Conservation (phyloP, 306 rosid genomes). For the Clitoria ternatea region DNA sequence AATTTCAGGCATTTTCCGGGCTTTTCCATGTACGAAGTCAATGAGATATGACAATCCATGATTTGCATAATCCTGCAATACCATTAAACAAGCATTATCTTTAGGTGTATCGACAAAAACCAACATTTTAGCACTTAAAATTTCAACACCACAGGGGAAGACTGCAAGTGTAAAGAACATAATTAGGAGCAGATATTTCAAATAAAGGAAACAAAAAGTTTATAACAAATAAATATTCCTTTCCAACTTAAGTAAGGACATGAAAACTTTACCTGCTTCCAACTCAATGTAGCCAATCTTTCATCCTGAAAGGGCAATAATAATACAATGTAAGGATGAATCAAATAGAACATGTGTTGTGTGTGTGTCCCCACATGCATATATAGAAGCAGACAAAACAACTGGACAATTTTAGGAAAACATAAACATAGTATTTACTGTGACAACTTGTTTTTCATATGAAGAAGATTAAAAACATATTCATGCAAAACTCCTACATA, state of each 20-base stretch:
- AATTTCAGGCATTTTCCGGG: conserved; percentile 45
- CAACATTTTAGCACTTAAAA: not conserved
- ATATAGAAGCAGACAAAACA: not conserved
- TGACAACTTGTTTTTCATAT: not conserved
- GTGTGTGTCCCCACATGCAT: not conserved
- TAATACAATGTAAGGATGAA: conserved; percentile 13
- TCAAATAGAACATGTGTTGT: conserved; percentile 2
- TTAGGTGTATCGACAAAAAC: not conserved
- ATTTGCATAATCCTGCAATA: conserved; percentile 64
- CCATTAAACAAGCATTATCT: conserved; percentile 26
- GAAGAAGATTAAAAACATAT: conserved; percentile 3
- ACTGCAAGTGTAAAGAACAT: not conserved
- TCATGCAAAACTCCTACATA: conserved; percentile 5
- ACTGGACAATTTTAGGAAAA: not conserved
- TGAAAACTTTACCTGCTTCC: conserved; percentile 61
- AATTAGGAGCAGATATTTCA: not conserved
- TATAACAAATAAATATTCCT: not conserved
- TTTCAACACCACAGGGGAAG: not conserved
- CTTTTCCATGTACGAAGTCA: conserved; percentile 50
- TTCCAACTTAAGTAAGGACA: conserved; percentile 1
- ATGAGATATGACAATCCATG: conserved; percentile 62
- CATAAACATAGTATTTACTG: not conserved
- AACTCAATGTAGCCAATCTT: conserved; percentile 51
- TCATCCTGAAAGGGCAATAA: conserved; percentile 52
- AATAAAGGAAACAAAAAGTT: not conserved